Evolutionary conservation across 768 basidiomycete genomes (phyloP), one percentile per base, ranked within the genome.

Genomic region (Suillus cothurnatus): DNA sequence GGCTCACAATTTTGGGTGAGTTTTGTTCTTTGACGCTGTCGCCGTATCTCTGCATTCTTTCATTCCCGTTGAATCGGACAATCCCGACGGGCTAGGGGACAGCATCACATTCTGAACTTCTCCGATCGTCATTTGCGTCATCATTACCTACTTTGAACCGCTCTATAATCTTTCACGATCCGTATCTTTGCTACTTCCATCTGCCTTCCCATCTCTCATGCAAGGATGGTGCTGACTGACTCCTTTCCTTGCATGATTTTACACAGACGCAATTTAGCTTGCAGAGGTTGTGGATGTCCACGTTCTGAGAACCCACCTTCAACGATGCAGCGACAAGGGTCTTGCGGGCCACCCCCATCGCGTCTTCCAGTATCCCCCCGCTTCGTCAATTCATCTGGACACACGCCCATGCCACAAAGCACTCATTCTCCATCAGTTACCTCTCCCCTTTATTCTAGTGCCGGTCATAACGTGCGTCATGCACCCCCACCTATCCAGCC

Each of bases 1-100:
- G 70, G 91, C 90, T 17, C 91, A 93, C 75, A 94, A 94, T 79
- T 94, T 93, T 81, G 89, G 89, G 91, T 92, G 75, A 81, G 89
- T 85, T 69, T 55, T 57, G 60, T 52, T 63, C 61, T 70, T 45
- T 58, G 19, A 41, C 49, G 26, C 6, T 7, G 17, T 58, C 26
- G 26, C 9, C 28, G 12, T 41, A 21, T 41, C 21, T 41, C 11
- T 4, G 28, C 11, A 28, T 9, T 59, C 19, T 41, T 41, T 41
- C 19, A 41, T 19, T 59, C 26, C 31, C 26, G 19, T 41, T 28
- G 57, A 12, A 41, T 21, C 12, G 19, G 58, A 31, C 26, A 41
- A 26, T 21, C 14, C 39, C 58, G 39, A 41, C 19, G 36, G 19
- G 17, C 57, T 41, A 28, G 39, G 58, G 28, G 58, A 41, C 21